Conservation (phyloP, 116 monocot species). For the Posidonia oceanica region DNA sequence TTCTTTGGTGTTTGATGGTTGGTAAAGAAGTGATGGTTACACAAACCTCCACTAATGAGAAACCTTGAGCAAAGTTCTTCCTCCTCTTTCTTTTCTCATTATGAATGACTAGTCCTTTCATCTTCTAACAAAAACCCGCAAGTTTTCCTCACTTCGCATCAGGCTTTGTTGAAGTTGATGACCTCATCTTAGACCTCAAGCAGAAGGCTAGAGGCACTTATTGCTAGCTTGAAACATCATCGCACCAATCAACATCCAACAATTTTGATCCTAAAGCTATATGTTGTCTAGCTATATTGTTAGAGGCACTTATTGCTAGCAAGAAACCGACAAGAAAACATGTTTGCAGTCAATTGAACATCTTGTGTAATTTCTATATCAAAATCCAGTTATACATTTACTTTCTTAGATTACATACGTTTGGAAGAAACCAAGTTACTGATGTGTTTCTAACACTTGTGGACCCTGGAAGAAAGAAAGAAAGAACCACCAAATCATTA, state of each 20-base stretch:
- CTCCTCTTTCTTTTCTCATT: neutral
- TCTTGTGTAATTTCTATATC: too few species aligned
- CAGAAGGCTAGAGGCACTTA: slow-evolving; percentile 37
- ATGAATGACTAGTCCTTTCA: neutral
- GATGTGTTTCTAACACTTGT: too few species aligned
- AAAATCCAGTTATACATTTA: too few species aligned
- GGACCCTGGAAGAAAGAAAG: too few species aligned
- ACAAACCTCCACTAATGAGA: neutral
- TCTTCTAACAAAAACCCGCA: slow-evolving; percentile 27
- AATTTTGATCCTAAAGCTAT: neutral
- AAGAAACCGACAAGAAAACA: too few species aligned
- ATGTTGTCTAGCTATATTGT: neutral
- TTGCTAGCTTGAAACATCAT: too few species aligned
- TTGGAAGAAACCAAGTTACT: too few species aligned
- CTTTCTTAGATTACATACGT: too few species aligned
- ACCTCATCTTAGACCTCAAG: slow-evolving; percentile 58
- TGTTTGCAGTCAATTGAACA: too few species aligned
- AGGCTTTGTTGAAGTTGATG: slow-evolving; percentile 36
- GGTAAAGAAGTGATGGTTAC: neutral
- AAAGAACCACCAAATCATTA: too few species aligned
- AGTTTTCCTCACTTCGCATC: slow-evolving; percentile 38
- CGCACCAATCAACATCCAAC: neutral
- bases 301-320: too few species aligned
- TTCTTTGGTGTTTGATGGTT: too few species aligned
- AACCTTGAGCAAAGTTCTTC: neutral